A percentile compares a stretch with the other conserved stretches of the same genome.
Evolutionary conservation across 2,329 filamentous ascomycete species (phyloP).

Genomic region (Dendryphion nanum): DNA sequence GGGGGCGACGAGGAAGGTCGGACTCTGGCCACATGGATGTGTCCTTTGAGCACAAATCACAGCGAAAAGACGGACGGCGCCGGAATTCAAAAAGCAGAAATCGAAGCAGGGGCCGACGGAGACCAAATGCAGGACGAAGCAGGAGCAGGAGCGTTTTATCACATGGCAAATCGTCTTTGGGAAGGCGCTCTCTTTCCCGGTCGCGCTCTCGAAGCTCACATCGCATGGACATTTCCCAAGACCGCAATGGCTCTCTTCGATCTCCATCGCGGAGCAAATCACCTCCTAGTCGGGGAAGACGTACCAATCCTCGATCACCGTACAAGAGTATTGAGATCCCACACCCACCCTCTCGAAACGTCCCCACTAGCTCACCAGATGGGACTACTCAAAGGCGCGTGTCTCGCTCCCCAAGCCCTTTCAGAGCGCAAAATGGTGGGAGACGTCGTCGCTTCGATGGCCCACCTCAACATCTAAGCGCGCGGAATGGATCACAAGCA

Average conservation of each 20-base stretch:
- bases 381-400: constrained; percentile 19
- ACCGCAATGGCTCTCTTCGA: no score
- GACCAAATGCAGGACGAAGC: neutral
- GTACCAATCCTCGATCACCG: neutral
- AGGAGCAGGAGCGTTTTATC: neutral
- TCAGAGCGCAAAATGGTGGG: constrained; percentile 2
- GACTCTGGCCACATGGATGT: constrained; percentile 25
- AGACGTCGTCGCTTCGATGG: constrained; percentile 1
- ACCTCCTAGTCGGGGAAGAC: no score
- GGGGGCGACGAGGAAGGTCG: constrained; percentile 31
- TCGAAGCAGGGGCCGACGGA: constrained; percentile 6
- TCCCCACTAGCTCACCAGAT: constrained; percentile 12
- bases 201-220: constrained; percentile 24
- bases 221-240: constrained; percentile 29
- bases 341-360: neutral
- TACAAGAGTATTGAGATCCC: neutral
- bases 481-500: no score
- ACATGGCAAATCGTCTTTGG: constrained; percentile 12
- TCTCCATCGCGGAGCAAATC: no score
- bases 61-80: constrained; percentile 5
- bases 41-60: constrained; percentile 14
- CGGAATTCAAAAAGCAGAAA: constrained; percentile 11
- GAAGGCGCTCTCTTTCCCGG: constrained; percentile 15
- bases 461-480: no score
- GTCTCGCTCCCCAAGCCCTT: constrained; percentile 24